Conservation (phyloP, 352 stramenopile species). For the Phytophthora kernoviae region DNA sequence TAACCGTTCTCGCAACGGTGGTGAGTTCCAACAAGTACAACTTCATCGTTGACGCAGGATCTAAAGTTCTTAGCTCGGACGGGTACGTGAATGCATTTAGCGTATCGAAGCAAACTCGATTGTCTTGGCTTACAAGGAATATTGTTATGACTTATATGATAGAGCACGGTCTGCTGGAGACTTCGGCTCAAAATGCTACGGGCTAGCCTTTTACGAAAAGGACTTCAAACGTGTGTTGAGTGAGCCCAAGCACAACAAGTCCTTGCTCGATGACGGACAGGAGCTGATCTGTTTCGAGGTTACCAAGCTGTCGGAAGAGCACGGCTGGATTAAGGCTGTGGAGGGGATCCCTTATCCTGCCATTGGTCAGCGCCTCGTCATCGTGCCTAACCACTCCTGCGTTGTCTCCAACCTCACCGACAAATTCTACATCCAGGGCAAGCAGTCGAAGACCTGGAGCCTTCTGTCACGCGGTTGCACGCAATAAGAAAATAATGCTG, state of each 20-base stretch:
- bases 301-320: constrained; percentile 76
- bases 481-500: constrained; percentile 34
- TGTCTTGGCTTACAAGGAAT: neutral
- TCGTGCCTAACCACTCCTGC: constrained; percentile 74
- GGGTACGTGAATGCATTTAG: constrained; percentile 28
- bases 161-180: constrained; percentile 28
- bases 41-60: constrained; percentile 77
- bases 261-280: constrained; percentile 36
- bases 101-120: too few species aligned
- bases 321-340: constrained; percentile 68
- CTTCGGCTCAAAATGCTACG: constrained; percentile 64
- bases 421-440: constrained; percentile 58
- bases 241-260: constrained; percentile 51
- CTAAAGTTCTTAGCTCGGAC: constrained; percentile 75
- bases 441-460: constrained; percentile 53
- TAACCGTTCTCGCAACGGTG: constrained; percentile 64
- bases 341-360: constrained; percentile 50
- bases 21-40: constrained; percentile 77
- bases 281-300: constrained; percentile 65
- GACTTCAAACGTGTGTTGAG: constrained; percentile 63
- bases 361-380: constrained; percentile 64
- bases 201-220: constrained; percentile 69
- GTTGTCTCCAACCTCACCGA: constrained; percentile 73
- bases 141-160: constrained; percentile 13
- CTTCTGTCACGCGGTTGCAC: constrained; percentile 64